Percentiles rank a stretch among this genome's conserved stretches.
Evolutionary conservation across 306 rosid genomes (phyloP).

Genomic region (Arachis stenosperma): DNA sequence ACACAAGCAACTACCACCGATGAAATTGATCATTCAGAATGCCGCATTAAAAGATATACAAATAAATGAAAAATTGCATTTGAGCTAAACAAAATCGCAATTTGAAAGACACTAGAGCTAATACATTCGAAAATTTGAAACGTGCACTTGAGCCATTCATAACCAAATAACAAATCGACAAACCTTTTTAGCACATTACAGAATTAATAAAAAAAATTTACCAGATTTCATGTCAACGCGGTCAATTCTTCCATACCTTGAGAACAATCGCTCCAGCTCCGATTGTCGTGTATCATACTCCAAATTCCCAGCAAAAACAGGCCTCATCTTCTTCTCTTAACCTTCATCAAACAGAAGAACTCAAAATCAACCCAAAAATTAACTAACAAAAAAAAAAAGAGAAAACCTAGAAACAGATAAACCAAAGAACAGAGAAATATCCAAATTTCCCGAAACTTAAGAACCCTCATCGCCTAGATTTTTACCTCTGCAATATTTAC

Average conservation of each 20-base stretch:
- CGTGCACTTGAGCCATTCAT: no score
- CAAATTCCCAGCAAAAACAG: conserved; percentile 78
- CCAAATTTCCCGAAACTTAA: conserved; percentile 18
- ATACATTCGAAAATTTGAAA: no score
- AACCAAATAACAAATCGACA: no score
- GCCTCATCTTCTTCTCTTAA: conserved; percentile 55
- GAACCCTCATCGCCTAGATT: conserved; percentile 5
- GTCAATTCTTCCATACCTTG: conserved; percentile 73
- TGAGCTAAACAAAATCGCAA: no score
- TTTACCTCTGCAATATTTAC: neutral
- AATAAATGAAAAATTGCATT: no score
- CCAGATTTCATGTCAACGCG: conserved; percentile 89
- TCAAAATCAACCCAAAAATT: neutral
- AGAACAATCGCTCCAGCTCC: conserved; percentile 68
- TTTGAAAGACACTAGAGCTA: no score
- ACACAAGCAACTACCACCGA: neutral
- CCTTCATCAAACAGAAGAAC: neutral
- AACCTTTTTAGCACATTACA: no score
- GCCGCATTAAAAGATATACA: neutral
- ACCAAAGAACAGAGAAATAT: neutral
- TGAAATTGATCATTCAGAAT: conserved; percentile 2
- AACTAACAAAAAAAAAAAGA: neutral
- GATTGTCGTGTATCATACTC: conserved; percentile 76
- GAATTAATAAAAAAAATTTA: conserved; percentile 13
- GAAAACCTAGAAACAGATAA: neutral